Percentiles rank a stretch among this genome's conserved stretches.
These are phyloP conservation scores for Saccharomycopsis vini DNA, from an alignment of 805 yeast species.

Conservation along the genomic window DNA sequence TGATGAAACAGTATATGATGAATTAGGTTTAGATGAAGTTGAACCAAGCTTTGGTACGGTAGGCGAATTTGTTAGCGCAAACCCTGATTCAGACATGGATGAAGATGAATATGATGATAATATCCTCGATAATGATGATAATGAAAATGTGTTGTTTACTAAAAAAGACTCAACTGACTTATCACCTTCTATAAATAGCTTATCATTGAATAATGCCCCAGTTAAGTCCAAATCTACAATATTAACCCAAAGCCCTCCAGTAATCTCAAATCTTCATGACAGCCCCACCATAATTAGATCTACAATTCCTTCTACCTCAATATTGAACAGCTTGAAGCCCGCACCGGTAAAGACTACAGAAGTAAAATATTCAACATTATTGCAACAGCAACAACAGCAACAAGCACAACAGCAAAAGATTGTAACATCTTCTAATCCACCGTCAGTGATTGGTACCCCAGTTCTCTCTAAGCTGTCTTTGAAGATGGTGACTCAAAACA, in stretches of 20 bases:
- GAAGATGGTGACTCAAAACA: too few species aligned
- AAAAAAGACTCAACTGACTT: slow-evolving; percentile 3
- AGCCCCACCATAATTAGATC: neutral
- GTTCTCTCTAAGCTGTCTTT: too few species aligned
- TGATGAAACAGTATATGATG: slow-evolving; percentile 89
- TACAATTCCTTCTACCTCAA: slow-evolving; percentile 11
- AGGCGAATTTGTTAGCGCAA: slow-evolving; percentile 17
- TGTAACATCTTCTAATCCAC: slow-evolving; percentile 19
- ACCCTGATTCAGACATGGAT: slow-evolving; percentile 4
- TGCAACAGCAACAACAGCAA: slow-evolving; percentile 21
- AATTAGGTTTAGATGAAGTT: slow-evolving; percentile 54
- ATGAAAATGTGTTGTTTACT: neutral
- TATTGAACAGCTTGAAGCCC: slow-evolving; percentile 34
- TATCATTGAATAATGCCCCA: slow-evolving; percentile 3
- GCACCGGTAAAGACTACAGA: slow-evolving; percentile 44
- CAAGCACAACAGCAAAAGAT: slow-evolving; percentile 17
- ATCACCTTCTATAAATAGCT: slow-evolving; percentile 4
- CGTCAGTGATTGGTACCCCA: too few species aligned
- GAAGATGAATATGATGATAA: slow-evolving; percentile 4
- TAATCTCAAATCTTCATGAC: slow-evolving; percentile 2
- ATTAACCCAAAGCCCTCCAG: slow-evolving; percentile 3
- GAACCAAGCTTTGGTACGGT: slow-evolving; percentile 18
- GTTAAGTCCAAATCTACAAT: slow-evolving; percentile 2
- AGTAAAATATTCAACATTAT: slow-evolving; percentile 41
- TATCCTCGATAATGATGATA: neutral